A percentile compares a stretch with the other conserved stretches of the same genome.
These are phyloP conservation scores for Saturnispora saitoi DNA, from an alignment of 805 yeast genomes.

Conservation along the genomic window DNA sequence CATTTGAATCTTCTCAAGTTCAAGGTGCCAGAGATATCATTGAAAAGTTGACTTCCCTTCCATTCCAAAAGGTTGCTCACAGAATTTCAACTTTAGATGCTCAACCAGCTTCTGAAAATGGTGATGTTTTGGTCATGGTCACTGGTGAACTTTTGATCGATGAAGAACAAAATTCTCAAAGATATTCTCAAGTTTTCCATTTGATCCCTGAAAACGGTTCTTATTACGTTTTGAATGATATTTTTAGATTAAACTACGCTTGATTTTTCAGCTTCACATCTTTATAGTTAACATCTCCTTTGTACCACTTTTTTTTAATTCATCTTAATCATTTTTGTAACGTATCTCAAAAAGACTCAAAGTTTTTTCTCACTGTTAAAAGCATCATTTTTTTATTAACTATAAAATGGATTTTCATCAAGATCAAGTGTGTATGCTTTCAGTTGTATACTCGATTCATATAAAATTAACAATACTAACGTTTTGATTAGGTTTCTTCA, in stretches of 20 bases:
- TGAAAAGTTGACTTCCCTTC: slow-evolving; percentile 82
- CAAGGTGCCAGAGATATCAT: slow-evolving; percentile 93
- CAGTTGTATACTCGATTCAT: background rate
- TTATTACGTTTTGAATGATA: slow-evolving; percentile 92
- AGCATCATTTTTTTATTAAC: background rate
- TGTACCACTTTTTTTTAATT: background rate
- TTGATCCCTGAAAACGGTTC: slow-evolving; percentile 87
- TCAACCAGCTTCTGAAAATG: slow-evolving; percentile 90
- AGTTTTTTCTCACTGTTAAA: background rate
- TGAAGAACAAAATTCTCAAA: slow-evolving; percentile 91
- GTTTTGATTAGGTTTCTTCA: background rate
- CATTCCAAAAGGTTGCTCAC: slow-evolving; percentile 89
- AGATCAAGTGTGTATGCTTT: background rate
- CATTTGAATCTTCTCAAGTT: slow-evolving; percentile 87
- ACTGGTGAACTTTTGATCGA: slow-evolving; percentile 91
- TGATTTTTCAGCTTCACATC: slow-evolving; percentile 18
- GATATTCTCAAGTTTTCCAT: slow-evolving; percentile 97
- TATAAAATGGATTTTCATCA: background rate
- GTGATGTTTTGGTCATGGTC: slow-evolving; percentile 93
- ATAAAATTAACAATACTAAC: background rate
- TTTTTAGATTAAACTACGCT: slow-evolving; percentile 88
- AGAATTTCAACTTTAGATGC: slow-evolving; percentile 93
- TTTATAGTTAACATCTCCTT: background rate
- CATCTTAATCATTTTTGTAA: background rate
- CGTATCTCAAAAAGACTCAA: background rate